Conservation (phyloP, 345 rosid species). For the Lagerstroemia speciosa region DNA sequence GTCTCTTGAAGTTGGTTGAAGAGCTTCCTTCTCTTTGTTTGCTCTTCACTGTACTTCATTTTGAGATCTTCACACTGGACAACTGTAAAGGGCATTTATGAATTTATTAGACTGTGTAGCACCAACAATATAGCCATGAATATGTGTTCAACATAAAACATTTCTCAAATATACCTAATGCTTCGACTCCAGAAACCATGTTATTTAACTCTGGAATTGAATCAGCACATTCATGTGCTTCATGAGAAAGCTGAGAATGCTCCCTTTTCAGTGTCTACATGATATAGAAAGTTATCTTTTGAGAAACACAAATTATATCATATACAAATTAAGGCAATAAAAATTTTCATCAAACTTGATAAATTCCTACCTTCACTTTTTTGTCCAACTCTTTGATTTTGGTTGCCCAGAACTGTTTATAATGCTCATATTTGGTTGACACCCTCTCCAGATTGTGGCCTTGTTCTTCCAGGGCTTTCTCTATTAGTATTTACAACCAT, state of each 20-base stretch:
- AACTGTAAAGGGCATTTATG: constrained; percentile 38
- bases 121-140: too few relatives aligned
- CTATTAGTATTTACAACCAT: constrained; percentile 21
- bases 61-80: constrained; percentile 87
- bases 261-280: constrained; percentile 72
- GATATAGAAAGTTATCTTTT: constrained; percentile 8
- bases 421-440: constrained; percentile 43
- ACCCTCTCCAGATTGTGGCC: constrained; percentile 49
- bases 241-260: constrained; percentile 60
- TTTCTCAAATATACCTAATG: constrained; percentile 46
- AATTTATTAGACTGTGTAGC: background rate
- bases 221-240: constrained; percentile 76
- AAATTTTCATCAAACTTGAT: constrained; percentile 4
- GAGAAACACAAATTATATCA: background rate
- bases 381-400: constrained; percentile 44
- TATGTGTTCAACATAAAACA: too few relatives aligned
- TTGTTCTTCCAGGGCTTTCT: constrained; percentile 63
- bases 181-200: constrained; percentile 84
- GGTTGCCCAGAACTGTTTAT: constrained; percentile 47
- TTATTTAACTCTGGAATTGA: constrained; percentile 70
- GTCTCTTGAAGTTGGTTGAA: constrained; percentile 86
- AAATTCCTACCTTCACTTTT: constrained; percentile 47
- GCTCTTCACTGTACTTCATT: constrained; percentile 70
- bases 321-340: background rate
- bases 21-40: constrained; percentile 79